Base-by-base conservation (phyloP, 2,329 filamentous ascomycete genomes). In the Botrytis cinerea region DNA sequence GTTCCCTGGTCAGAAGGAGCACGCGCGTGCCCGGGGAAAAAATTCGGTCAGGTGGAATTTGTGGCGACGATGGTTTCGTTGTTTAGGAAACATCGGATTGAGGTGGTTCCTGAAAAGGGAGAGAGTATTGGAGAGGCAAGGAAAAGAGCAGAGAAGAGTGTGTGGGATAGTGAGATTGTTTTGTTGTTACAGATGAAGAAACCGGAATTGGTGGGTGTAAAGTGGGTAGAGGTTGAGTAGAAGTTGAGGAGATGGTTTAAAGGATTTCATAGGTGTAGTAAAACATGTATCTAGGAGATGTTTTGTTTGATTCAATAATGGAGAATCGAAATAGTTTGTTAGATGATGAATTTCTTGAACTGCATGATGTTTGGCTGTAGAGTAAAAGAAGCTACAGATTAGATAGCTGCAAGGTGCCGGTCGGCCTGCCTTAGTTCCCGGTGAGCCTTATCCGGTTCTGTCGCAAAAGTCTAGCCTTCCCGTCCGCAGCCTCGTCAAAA, bases 1-100 rank as follows among this genome's bases (percentile, higher is more conserved):
- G 32, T 76, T 14, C 69, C 76, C 9, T 77, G 76, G 76, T 64
- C 75, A 18, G 74, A 69, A 38, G 75, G 71, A 63, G 48, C 69
- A 4, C 45, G 75, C 20, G 48, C 69, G 3, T 77, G 75, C 40
- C 76, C 75, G 22, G 75, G 74, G 6, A 75, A 73, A 57, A 76
- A 76, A 46, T 76, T 76, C 35, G 68, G 74, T 0, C 67, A 74
- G 38, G 76, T 76, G 5, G 74, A 77, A 75, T 73, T 76, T 43
- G 71, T 76, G 12, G 43, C 43, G 43, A 35, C 43, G 18, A 64
- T 64, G 43, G 43, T 46, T 22, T 28, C 43, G 18, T 18, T 64
- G 62, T 46, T 48, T 14, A 46, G 25, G 22, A 54, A 40, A 28
- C 46, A 40, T 68, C 20, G 46, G 4, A n/a, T 68, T 40, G 46